Conservation (phyloP, 495 filamentous ascomycete species). For the Talaromyces wortmannii region DNA sequence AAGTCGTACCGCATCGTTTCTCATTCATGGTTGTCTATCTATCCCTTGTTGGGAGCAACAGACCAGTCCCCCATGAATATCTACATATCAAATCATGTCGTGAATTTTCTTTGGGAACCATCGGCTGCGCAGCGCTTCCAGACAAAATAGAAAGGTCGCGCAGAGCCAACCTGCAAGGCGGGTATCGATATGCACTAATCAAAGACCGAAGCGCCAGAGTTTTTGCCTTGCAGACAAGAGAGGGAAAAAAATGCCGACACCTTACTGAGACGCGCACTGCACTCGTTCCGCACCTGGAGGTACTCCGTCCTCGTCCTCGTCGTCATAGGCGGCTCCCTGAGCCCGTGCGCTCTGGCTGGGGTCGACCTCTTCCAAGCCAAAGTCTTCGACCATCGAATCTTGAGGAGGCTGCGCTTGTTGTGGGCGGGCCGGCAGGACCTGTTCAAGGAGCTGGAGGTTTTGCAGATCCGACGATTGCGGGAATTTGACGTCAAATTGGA, state of each 20-base stretch:
- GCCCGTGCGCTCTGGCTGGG: slow-evolving; percentile 57
- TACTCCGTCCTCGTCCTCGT: slow-evolving; percentile 67
- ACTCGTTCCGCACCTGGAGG: slow-evolving; percentile 84
- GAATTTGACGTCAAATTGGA: slow-evolving; percentile 98
- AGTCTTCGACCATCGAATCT: slow-evolving; percentile 89
- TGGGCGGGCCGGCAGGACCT: slow-evolving; percentile 69
- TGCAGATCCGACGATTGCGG: slow-evolving; percentile 53
- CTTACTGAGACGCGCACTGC: slow-evolving; percentile 96
- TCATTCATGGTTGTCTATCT: neutral
- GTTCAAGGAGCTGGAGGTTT: slow-evolving; percentile 59
- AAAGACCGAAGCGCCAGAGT: neutral
- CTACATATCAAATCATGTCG: neutral
- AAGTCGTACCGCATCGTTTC: neutral
- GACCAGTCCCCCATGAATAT: neutral
- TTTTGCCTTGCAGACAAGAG: neutral
- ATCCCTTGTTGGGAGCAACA: neutral
- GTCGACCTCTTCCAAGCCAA: slow-evolving; percentile 75
- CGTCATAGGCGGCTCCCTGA: slow-evolving; percentile 72
- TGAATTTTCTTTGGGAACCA: neutral
- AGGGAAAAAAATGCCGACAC: neutral
- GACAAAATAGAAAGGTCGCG: neutral
- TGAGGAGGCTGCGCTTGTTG: slow-evolving; percentile 54
- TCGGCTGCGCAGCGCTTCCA: neutral
- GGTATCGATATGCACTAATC: neutral
- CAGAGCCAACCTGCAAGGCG: neutral